Evolutionary conservation across 495 filamentous ascomycete species (phyloP), one percentile per base, ranked within the genome.

Genomic region (Penicillium chermesinum): DNA sequence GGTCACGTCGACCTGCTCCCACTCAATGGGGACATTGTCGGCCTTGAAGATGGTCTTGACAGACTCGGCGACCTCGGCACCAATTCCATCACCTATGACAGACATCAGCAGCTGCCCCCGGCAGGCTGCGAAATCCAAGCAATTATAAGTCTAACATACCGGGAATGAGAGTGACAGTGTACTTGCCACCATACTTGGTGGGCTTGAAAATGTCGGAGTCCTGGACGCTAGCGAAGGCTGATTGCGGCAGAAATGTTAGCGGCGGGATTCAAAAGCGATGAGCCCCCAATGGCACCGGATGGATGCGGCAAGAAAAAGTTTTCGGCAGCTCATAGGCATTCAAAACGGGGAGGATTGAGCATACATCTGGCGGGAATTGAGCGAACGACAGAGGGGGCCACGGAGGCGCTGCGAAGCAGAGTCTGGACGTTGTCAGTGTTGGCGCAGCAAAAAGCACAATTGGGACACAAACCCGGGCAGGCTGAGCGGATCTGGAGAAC

Each of bases 11-110:
- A 98, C 82, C 73, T 97, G 94, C 70, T 98, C 93, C 93, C 93
- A 98, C 66, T 94, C 89, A 48, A 98, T 85, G 54, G 93, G 93
- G 37, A 98, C 94, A 66, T 95, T 97, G 77, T 97, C 91, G 63
- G 90, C 90, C 81, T 96, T 98, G 83, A 96, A 98, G 67, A 98
- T 86, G 39, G 90, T 93, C 81, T 95, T 95, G 54, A 98, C 91
- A 38, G 89, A 91, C 71, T 97, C 93, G 51, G 93, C 89, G 48
- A 97, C 91, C 72, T 98, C 93, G 65, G 89, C 89, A 71, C 93
- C 93, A 63, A 98, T 96, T 74, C 93, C 93, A 65, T 98, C 93
- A 70, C 93, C 84, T 87, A n/a, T 36, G 44, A 30, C 38, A 39
- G 30, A 35, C 8, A 38, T 33, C 30, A 38, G 44, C 19, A 22